Base-by-base conservation (phyloP, 306 rosid species). In the Senna siamea region DNA sequence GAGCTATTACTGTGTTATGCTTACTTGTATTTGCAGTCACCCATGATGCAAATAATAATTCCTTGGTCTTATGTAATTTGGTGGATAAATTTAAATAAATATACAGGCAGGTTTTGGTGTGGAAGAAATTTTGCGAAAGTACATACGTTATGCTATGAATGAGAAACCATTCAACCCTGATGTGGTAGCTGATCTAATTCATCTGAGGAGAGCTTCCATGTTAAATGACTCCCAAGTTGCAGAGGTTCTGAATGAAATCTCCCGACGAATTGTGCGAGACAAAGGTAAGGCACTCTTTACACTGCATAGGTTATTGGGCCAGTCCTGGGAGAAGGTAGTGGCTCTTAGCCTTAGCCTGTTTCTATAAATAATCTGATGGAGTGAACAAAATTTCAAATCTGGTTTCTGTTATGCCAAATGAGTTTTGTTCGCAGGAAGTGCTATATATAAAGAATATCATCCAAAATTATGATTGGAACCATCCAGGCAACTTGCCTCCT, bases 101-200 rank as follows among this genome's bases (percentile, higher is more conserved):
- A 43, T 87, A 76, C 93, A 93, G 98, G 85, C 96, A 84, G 98
- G 83, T 85, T 93, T 91, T 76, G 73, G 79, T 56, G 68, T 79
- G 75, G 87, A 85, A 37, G 91, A 84, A 76, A 86, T 93, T 78
- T 76, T 93, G 89, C 97, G 97, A 59, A 93, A 93, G 90, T 91
- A 93, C 74, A 88, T 93, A 70, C 91, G 94, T 0, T 91, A 84
- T 86, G 84, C 90, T 73, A 74, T 93, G 85, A 93, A 93, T 71
- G 98, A 93, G 83, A 93, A 89, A 73, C 88, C 94, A 38, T 93
- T 93, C 83, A 91, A 93, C 77, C 93, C 97, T 32, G 96, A 85
- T 38, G 20, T 85, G 81, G 92, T 93, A 72, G 89, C 91, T 71
- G 81, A 81, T 78, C 79, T 93, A 70, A 89, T 93, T 81, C 92